Evolutionary conservation across 768 basidiomycete species (phyloP), one percentile per base, ranked within the genome.

Genomic region (Pleurotus salmoneostramineus): DNA sequence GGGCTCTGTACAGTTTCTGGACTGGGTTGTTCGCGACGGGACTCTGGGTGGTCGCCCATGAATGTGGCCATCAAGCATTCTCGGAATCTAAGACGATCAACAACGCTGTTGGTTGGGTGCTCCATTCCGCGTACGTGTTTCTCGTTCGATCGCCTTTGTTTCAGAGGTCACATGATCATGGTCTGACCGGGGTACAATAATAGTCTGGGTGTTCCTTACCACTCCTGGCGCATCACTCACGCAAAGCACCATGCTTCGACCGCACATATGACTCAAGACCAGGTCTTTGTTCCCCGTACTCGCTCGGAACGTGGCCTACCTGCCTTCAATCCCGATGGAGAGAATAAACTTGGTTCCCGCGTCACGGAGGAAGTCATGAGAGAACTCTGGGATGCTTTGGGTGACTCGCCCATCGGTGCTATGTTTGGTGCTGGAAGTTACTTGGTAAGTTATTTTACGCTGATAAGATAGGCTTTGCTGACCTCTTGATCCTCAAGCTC

Each of bases 1-100:
- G 93, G 93, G 77, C 88, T 2, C 62, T 91, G 44, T 96, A 96
- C 71, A 80, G 85, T 33, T 90, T 96, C 74, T 83, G 81, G 68
- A 74, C 87, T 4, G 95, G 96, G 56, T 83, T 96, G 33, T 90
- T 94, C 60, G 88, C 80, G 4, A 98, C 95, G 15, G 96, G 96
- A 59, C 77, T 98, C 52, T 98, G 96, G 96, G 89, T 95, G 62
- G 77, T 96, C 59, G 95, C 88, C 47, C 94, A 96, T 68, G 95
- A 98, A 73, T 95, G 93, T 64, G 96, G 96, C 33, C 96, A 99
- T 71, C 94, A 96, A 71, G 91, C 92, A 0, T 99, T 93, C 79
- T 98, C 95, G 1, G 87, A 94, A 63, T 95, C 88, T 55, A 96
- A 95, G 77, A 69, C 77, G 33, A 80, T 97, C 73, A 98, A 98